Conservation (phyloP, 208 protist genomes). For the Novymonas esmeraldas region DNA sequence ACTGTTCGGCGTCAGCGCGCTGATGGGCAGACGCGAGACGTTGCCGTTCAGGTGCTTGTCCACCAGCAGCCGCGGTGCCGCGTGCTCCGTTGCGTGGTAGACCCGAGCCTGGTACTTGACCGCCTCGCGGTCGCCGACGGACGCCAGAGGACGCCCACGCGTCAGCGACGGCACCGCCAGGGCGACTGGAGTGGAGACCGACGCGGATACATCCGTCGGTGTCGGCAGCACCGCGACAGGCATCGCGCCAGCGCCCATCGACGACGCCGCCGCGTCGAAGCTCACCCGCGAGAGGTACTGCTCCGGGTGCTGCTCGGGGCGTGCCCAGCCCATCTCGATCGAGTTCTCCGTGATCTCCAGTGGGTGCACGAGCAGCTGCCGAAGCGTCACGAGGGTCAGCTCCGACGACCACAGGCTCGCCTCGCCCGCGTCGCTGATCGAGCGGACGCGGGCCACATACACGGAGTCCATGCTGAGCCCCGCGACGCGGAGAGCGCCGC, state of each 20-base stretch:
- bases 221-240: neutral
- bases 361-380: constrained; percentile 54
- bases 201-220: neutral
- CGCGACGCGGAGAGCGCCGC: constrained; percentile 41
- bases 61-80: constrained; percentile 35
- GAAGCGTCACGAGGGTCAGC: constrained; percentile 68
- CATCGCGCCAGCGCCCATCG: neutral
- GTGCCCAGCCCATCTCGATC: constrained; percentile 72
- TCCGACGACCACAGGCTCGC: constrained; percentile 70
- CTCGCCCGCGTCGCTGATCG: constrained; percentile 55
- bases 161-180: neutral
- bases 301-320: constrained; percentile 57
- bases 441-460: constrained; percentile 67
- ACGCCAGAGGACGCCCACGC: constrained; percentile 1
- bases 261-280: neutral
- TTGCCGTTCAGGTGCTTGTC: constrained; percentile 69
- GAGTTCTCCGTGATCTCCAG: constrained; percentile 75
- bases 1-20: constrained; percentile 64
- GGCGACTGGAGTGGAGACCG: neutral
- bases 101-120: constrained; percentile 49
- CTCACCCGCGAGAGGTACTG: constrained; percentile 21
- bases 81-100: constrained; percentile 30
- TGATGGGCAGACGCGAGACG: constrained; percentile 39
- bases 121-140: constrained; percentile 23
- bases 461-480: constrained; percentile 61